These are phyloP conservation scores for Drechslera avenae DNA, from an alignment of 2,329 filamentous ascomycete species.

Conservation along the genomic window DNA sequence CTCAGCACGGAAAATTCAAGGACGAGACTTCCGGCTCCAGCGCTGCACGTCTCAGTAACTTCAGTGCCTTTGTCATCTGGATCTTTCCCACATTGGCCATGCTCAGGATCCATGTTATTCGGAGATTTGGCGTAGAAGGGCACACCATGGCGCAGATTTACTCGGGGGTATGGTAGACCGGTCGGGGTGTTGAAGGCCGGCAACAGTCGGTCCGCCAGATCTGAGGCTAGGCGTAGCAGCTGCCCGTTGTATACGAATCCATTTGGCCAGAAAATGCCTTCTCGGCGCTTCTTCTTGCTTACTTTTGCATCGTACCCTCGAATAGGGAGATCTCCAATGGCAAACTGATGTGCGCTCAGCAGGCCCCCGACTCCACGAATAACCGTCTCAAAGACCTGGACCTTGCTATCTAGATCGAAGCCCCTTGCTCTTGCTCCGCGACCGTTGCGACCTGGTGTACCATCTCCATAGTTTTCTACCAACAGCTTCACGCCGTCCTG, in stretches of 20 bases:
- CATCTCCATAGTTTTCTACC: constrained; percentile 86
- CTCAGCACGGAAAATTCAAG: constrained; percentile 92
- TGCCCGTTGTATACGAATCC: constrained; percentile 88
- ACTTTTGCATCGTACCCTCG: constrained; percentile 68
- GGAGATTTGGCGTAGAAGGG: constrained; percentile 91
- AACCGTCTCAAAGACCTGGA: constrained; percentile 97
- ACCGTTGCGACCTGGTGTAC: constrained; percentile 69
- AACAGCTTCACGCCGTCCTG: constrained; percentile 78
- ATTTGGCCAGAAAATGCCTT: constrained; percentile 71
- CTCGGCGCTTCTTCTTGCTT: constrained; percentile 40
- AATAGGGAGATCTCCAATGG: constrained; percentile 87
- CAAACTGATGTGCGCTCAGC: constrained; percentile 91
- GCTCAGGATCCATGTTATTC: constrained; percentile 64
- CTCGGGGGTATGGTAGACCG: constrained; percentile 90
- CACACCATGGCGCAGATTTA: constrained; percentile 88
- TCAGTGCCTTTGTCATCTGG: constrained; percentile 61
- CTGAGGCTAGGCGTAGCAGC: constrained; percentile 83
- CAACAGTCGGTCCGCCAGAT: constrained; percentile 80
- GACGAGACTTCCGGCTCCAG: constrained; percentile 92
- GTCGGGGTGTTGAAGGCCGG: constrained; percentile 92
- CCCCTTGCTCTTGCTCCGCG: constrained; percentile 75
- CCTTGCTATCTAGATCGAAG: constrained; percentile 96
- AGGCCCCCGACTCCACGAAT: constrained; percentile 91
- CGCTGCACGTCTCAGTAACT: constrained; percentile 94
- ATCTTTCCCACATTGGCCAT: constrained; percentile 54